phyloP scores from a whole-genome alignment of 192 early-diverging fungal species.

The Thamnidium elegans region DNA sequence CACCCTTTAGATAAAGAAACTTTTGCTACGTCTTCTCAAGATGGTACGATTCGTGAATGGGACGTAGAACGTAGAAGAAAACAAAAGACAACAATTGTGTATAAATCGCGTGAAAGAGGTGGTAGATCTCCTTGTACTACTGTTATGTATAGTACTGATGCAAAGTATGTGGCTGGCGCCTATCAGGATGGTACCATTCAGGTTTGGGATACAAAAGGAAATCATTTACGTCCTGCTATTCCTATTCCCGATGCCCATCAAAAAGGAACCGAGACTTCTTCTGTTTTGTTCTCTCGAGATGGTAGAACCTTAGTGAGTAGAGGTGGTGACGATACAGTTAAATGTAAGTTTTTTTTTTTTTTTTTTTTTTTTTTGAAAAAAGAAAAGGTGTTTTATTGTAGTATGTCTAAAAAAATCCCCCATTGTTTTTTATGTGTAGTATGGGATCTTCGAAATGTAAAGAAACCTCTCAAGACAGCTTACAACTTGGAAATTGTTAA shows the following conservation, averaged over 20 bases:
- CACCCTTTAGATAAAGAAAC: constrained; percentile 59
- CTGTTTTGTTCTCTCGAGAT: constrained; percentile 66
- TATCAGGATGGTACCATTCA: constrained; percentile 74
- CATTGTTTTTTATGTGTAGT: constrained; percentile 37
- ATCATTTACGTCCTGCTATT: constrained; percentile 57
- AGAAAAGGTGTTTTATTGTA: neutral
- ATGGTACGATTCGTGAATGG: constrained; percentile 86
- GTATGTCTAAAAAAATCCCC: neutral
- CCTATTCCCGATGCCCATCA: constrained; percentile 69
- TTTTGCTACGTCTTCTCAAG: constrained; percentile 79
- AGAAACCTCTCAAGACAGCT: constrained; percentile 56
- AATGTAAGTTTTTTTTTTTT: constrained; percentile 40
- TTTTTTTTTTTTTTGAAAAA: neutral
- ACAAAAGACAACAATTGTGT: constrained; percentile 75
- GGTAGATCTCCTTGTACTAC: constrained; percentile 70
- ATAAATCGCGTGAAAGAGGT: constrained; percentile 69
- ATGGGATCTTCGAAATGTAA: constrained; percentile 86
- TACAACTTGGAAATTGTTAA: constrained; percentile 60
- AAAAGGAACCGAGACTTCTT: constrained; percentile 64
- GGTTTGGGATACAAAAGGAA: constrained; percentile 69
- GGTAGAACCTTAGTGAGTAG: constrained; percentile 69
- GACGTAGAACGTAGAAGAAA: constrained; percentile 66
- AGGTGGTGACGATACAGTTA: constrained; percentile 83
- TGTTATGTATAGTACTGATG: constrained; percentile 68
- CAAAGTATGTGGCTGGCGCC: constrained; percentile 65